Evolutionary conservation across 1,284 basidiomycete species (phyloP), one percentile per base, ranked within the genome.

Genomic region (Volvariella volvacea): DNA sequence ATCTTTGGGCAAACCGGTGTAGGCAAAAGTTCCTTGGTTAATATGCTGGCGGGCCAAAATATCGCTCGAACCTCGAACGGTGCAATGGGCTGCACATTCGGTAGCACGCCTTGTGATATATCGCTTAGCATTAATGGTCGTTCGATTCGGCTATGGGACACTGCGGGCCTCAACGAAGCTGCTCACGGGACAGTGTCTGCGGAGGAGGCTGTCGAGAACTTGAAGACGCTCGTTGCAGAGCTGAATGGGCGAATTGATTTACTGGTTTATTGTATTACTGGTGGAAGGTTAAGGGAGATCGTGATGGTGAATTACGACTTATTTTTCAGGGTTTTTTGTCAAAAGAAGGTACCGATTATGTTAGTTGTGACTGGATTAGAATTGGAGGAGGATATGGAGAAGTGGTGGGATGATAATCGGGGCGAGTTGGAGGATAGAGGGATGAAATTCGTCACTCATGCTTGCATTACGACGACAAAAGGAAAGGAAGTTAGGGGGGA

Each of bases 301-400:
- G 50, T 54, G 34, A 55, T 63, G 43, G 56, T 52, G 50, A 67
- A 67, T 41, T 69, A 67, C 40, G 48, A 59, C 41, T 48, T 68
- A 34, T 68, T 67, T 47, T 50, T 50, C 19, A 56, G 58, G 3
- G 55, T 53, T 22, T 55, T 67, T 33, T 67, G 64, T 39, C 40
- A 36, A 20, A 51, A 47, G 31, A 52, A 49, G 14, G 64, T 69
- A 9, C 67, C 65, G 6, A 57, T 65, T n/a, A 65, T 63, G 2
- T 52, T 67, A n/a, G 54, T 65, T 19, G 52, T 67, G 41, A 70
- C 67, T 3, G 57, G 61, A 8, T 57, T 69, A 33, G 67, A 67
- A 50, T 49, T 56, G 25, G 65, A 69, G 42, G 17, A 16, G 3
- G 39, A 45, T 3, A 65, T 69, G 67, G 67, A 70, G 28, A 40